phyloP scores from a whole-genome alignment of 192 early-diverging fungal species.

The Coemansia sp. region DNA sequence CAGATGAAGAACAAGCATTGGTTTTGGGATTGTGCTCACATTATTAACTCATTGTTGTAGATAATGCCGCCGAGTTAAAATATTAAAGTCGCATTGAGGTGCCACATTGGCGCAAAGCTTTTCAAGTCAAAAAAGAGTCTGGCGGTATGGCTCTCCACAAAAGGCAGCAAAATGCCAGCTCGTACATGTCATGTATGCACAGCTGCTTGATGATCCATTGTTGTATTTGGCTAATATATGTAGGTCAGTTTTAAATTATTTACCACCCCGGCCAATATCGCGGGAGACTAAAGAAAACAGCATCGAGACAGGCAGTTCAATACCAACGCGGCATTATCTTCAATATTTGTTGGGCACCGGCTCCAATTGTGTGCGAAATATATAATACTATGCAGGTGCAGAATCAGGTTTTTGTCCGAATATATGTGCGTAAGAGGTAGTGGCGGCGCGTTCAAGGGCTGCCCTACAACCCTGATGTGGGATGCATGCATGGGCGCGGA shows the following conservation, averaged over 20 bases:
- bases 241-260: neutral
- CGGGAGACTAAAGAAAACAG: neutral
- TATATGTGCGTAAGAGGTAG: neutral
- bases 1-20: neutral
- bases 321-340: neutral
- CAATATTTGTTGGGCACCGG: neutral
- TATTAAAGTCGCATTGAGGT: neutral
- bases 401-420: constrained; percentile 5
- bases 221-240: neutral
- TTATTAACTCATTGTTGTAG: neutral
- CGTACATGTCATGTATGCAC: neutral
- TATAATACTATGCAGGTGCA: neutral
- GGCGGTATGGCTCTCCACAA: neutral
- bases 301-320: neutral
- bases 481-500: neutral
- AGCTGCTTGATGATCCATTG: neutral
- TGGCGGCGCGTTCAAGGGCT: neutral
- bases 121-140: neutral
- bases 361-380: neutral
- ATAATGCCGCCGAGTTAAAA: neutral
- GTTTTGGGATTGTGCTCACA: neutral
- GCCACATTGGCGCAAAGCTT: neutral
- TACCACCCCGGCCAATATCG: neutral
- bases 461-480: neutral
- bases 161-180: neutral